Base-by-base conservation (phyloP, 805 yeast genomes). In the Blastobotrys americana region DNA sequence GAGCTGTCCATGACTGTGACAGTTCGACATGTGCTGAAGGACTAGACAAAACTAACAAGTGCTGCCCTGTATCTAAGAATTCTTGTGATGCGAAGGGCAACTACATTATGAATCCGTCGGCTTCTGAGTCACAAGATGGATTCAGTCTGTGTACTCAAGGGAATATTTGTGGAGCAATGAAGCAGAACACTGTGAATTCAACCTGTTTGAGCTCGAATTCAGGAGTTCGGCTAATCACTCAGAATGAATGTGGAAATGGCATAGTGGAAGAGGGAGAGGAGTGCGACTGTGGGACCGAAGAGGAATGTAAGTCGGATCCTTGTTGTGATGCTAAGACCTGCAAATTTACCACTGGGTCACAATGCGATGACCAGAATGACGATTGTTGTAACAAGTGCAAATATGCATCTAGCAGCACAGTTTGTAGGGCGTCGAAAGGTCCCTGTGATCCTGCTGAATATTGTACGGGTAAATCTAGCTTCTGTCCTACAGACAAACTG, bases 1-100 rank as follows among this genome's bases (percentile, higher is more conserved):
- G 70, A 5, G 70, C 70, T 5, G 68, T 64, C 15, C 70, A 66
- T 46, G 70, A 66, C 45, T 66, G 70, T 45, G 56, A 62, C 3
- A 37, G 53, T n/a, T 51, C 49, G 15, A 63, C 69, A 3, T 66
- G 70, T 43, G 40, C 56, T 1, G 52, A 55, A 34, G 52, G 54
- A 21, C 41, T 52, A 16, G 62, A 57, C 15, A 34, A 38, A 19
- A 40, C 57, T 3, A 46, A 58, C 9, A 51, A 52, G 25, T 66
- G 70, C 53, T 66, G 70, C 47, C 70, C 70, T 6, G 42, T 53
- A 25, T 43, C 64, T 1, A 9, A 41, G 6, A 3, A 33, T 17
- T 37, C 56, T 4, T 66, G 70, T 43, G 53, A 57, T 28, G 66
- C 69, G 15, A 45, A 48, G 21, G 68, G 64, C 15, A 44, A 46